Evolutionary conservation across 2,329 filamentous ascomycete genomes (phyloP).

Genomic region (Nectriaceae sp.): DNA sequence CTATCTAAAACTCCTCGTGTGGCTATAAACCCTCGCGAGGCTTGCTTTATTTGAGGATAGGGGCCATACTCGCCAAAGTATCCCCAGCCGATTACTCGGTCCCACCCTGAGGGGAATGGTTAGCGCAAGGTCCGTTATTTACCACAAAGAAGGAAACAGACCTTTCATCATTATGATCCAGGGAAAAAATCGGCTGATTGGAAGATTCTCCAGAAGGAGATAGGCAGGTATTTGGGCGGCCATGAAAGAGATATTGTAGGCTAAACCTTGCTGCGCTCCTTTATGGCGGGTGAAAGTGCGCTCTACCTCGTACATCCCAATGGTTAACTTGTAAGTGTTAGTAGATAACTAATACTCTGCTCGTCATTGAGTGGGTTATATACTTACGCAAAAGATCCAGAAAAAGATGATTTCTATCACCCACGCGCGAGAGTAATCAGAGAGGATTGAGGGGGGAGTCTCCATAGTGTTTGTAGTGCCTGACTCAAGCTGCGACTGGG

Average conservation of each 20-base stretch:
- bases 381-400: conserved; percentile 3
- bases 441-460: no score
- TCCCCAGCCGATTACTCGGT: not conserved
- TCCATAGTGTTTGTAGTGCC: no score
- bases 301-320: no score
- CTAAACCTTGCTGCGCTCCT: no score
- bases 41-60: no score
- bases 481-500: no score
- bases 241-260: conserved; percentile 1
- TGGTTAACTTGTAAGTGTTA: no score
- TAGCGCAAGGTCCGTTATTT: not conserved
- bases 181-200: conserved; percentile 1
- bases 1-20: not conserved
- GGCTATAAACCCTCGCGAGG: no score
- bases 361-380: no score
- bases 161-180: conserved; percentile 2
- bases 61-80: no score
- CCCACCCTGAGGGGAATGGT: not conserved
- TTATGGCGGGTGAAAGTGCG: no score
- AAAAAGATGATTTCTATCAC: conserved; percentile 1
- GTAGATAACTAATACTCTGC: no score
- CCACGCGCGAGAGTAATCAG: not conserved
- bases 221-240: not conserved
- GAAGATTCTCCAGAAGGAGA: not conserved
- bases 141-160: not conserved